Conservation (phyloP, 139 green algal genomes). For the Picochlorum sp. region DNA sequence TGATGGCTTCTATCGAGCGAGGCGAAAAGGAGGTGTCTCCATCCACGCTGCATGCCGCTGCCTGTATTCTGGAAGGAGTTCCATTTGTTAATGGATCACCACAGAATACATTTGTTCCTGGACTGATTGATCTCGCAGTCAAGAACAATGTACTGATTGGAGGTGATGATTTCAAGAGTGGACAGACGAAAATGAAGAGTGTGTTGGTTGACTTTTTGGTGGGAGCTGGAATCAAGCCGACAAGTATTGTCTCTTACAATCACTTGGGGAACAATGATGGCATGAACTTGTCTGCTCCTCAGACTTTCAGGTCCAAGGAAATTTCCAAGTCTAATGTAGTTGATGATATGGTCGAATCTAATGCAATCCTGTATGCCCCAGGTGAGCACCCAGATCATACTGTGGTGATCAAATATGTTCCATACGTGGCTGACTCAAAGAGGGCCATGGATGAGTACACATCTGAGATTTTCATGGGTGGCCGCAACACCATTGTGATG, state of each 20-base stretch:
- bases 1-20: conserved; percentile 70
- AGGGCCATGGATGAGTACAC: conserved; percentile 99
- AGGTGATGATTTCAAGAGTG: conserved; percentile 98
- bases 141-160: conserved; percentile 80
- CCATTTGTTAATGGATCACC: conserved; percentile 98
- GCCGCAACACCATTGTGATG: conserved; percentile 95
- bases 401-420: conserved; percentile 99
- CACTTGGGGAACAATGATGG: conserved; percentile 99
- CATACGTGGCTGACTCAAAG: conserved; percentile 95
- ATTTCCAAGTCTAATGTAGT: conserved; percentile 98
- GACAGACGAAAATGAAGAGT: conserved; percentile 96
- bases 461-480: conserved; percentile 90
- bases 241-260: conserved; percentile 97
- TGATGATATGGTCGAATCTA: conserved; percentile 96
- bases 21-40: conserved; percentile 88
- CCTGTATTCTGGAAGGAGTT: conserved; percentile 83
- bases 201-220: conserved; percentile 97
- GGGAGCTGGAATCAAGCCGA: conserved; percentile 95
- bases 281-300: conserved; percentile 89
- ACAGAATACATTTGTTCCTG: conserved; percentile 94
- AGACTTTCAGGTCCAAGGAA: conserved; percentile 85
- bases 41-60: conserved; percentile 87
- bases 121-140: conserved; percentile 71
- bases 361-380: conserved; percentile 82
- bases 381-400: conserved; percentile 97